Conservation (phyloP, 192 early-diverging fungal species). For the Pilaira anomala region DNA sequence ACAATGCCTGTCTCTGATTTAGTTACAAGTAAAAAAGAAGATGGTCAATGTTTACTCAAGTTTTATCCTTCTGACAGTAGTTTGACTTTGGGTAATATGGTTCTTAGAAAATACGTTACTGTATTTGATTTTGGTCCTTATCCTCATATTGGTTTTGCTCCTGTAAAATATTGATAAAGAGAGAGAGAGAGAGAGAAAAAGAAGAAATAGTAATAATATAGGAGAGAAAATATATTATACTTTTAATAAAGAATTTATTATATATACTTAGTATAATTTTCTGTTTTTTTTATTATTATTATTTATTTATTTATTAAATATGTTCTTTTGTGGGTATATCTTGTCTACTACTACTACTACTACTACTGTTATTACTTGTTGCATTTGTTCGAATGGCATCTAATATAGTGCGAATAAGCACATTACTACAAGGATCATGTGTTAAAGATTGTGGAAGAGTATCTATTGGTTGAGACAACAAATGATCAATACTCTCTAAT, state of each 20-base stretch:
- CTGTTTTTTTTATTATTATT: too few relatives aligned
- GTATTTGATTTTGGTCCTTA: constrained; percentile 24
- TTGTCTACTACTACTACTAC: not conserved
- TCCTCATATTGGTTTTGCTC: constrained; percentile 26
- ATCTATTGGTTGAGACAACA: too few relatives aligned
- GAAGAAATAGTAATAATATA: too few relatives aligned
- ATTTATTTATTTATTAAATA: too few relatives aligned
- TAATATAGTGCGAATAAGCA: not conserved
- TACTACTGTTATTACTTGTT: not conserved
- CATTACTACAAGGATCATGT: too few relatives aligned
- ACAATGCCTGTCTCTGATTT: constrained; percentile 16
- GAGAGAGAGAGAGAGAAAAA: too few relatives aligned
- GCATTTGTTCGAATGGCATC: not conserved
- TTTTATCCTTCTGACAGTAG: constrained; percentile 11
- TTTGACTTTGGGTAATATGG: constrained; percentile 21
- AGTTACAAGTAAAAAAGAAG: not conserved
- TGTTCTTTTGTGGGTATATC: not conserved
- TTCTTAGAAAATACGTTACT: constrained; percentile 21
- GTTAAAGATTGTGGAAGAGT: constrained; percentile 7
- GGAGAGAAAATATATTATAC: too few relatives aligned
- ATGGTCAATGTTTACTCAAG: constrained; percentile 10
- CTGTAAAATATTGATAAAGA: not conserved
- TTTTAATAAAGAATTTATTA: too few relatives aligned
- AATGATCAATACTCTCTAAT: constrained; percentile 8
- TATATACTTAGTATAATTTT: too few relatives aligned